Conservation (phyloP, 495 filamentous ascomycete species). For the Corynascus novoguineensis region DNA sequence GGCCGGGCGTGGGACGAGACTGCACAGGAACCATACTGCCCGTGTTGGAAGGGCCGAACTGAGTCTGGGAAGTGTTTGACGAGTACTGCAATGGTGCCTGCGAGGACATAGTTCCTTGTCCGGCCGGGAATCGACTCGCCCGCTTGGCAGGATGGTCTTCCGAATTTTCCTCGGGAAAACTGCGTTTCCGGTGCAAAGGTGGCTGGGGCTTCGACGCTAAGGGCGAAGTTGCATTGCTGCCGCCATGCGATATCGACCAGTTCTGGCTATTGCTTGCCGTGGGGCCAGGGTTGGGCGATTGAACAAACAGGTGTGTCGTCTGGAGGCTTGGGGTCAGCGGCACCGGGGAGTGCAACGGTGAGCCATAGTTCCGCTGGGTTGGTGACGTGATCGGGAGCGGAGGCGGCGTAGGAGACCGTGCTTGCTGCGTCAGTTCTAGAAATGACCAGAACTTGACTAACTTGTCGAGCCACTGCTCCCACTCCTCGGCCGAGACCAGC, state of each 20-base stretch:
- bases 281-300: conserved; percentile 29
- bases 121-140: conserved; percentile 32
- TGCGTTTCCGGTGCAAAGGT: conserved; percentile 58
- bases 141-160: conserved; percentile 68
- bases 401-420: conserved; percentile 31
- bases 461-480: conserved; percentile 79
- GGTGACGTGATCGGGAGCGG: conserved; percentile 37
- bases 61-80: conserved; percentile 28
- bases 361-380: conserved; percentile 28
- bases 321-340: conserved; percentile 30
- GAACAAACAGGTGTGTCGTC: conserved; percentile 22
- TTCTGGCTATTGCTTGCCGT: conserved; percentile 15
- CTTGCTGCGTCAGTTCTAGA: conserved; percentile 53
- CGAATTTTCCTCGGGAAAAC: conserved; percentile 55
- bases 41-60: conserved; percentile 34
- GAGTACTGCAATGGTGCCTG: conserved; percentile 21
- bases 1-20: background rate
- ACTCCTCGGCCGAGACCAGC: conserved; percentile 74
- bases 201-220: conserved; percentile 45
- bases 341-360: conserved; percentile 46
- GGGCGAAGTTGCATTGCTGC: conserved; percentile 45
- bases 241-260: conserved; percentile 36
- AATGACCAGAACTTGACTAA: conserved; percentile 73
- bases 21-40: conserved; percentile 26
- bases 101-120: conserved; percentile 14